Evolutionary conservation across 129 eudicot species (phyloP).

Genomic region (Logfia minima): DNA sequence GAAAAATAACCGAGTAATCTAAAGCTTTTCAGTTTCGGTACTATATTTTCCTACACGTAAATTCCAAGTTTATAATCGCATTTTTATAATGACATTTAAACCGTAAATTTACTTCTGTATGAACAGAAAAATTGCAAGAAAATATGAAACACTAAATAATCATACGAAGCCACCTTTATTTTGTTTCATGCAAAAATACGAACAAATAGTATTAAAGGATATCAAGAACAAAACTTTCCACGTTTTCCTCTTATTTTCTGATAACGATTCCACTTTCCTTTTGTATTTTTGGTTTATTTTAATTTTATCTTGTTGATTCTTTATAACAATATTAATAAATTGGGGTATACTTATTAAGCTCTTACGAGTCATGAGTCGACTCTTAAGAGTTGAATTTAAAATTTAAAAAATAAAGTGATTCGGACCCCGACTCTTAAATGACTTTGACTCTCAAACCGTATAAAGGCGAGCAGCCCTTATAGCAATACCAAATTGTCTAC

Average conservation of each 20-base stretch:
- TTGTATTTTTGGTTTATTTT: not conserved
- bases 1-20: too few relatives aligned
- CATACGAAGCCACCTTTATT: not conserved
- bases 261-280: not conserved
- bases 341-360: too few relatives aligned
- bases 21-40: not conserved
- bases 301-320: not conserved
- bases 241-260: not conserved
- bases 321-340: not conserved
- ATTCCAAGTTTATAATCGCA: not conserved
- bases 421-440: too few relatives aligned
- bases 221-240: not conserved
- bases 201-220: slow-evolving; percentile 10
- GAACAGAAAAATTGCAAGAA: not conserved
- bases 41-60: too few relatives aligned
- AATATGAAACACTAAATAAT: not conserved
- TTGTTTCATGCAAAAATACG: slow-evolving; percentile 19
- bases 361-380: too few relatives aligned
- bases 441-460: too few relatives aligned
- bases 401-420: too few relatives aligned
- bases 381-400: too few relatives aligned
- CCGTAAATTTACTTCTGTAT: not conserved
- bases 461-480: too few relatives aligned
- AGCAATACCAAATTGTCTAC: too few relatives aligned
- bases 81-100: not conserved